Conservation (phyloP, 257 asterid genomes). For the Vinca minor region DNA sequence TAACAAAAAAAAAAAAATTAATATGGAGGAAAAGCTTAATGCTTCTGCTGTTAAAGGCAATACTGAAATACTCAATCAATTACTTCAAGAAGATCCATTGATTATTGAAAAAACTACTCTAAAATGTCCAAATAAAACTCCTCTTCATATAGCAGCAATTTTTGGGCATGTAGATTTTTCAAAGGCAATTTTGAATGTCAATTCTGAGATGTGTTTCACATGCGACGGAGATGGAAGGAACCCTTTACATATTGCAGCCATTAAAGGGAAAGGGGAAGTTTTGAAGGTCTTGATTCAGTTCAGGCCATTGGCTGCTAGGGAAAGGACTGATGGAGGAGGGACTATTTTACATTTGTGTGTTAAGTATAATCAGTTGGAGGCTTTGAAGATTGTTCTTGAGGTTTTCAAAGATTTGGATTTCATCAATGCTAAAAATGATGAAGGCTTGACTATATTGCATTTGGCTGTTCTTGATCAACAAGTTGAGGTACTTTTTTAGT, state of each 20-base stretch:
- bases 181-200: no score
- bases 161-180: no score
- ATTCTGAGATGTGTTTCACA: constrained; percentile 17
- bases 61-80: not conserved
- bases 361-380: constrained; percentile 20
- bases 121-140: constrained; percentile 18
- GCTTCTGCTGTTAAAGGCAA: not conserved
- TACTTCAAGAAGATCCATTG: constrained; percentile 1
- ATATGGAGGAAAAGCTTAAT: constrained; percentile 13
- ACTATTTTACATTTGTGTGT: constrained; percentile 42
- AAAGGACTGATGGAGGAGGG: constrained; percentile 11
- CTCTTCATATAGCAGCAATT: no score
- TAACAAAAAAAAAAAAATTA: no score
- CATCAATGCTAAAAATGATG: constrained; percentile 20
- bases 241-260: constrained; percentile 39
- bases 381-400: constrained; percentile 25
- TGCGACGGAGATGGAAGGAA: constrained; percentile 24
- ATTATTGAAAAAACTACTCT: not conserved
- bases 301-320: constrained; percentile 21
- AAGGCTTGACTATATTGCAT: constrained; percentile 33
- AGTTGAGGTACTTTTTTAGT: not conserved
- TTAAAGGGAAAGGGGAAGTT: constrained; percentile 26
- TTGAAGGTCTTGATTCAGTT: constrained; percentile 21
- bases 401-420: constrained; percentile 12
- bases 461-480: constrained; percentile 20